phyloP scores from a whole-genome alignment of 208 protist genomes.

The Acanthamoeba culbertsoni region DNA sequence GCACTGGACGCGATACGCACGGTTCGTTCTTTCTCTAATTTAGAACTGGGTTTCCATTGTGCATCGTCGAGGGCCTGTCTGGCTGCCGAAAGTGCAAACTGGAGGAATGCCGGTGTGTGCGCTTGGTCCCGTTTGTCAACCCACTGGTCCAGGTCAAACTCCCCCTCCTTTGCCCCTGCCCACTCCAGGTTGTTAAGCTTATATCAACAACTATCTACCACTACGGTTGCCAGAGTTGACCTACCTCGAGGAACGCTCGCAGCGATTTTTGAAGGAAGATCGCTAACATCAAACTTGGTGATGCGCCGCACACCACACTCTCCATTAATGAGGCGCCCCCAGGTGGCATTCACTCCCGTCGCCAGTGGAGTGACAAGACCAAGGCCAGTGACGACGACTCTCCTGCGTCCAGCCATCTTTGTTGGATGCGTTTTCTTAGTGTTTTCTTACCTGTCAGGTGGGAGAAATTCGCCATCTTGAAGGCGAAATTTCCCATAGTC shows the following conservation, averaged over 20 bases:
- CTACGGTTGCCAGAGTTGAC: not conserved
- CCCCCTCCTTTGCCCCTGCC: not conserved
- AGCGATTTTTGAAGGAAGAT: slow-evolving; percentile 41
- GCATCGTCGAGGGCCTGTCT: slow-evolving; percentile 70
- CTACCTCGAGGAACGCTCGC: not conserved
- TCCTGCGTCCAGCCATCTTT: slow-evolving; percentile 54
- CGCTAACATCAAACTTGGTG: not conserved
- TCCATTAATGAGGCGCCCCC: slow-evolving; percentile 84
- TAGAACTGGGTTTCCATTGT: slow-evolving; percentile 42
- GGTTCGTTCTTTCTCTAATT: slow-evolving; percentile 68
- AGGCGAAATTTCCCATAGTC: too few relatives aligned
- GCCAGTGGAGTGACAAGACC: slow-evolving; percentile 94
- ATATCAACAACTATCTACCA: not conserved
- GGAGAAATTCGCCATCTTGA: not conserved
- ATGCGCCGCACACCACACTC: slow-evolving; percentile 76
- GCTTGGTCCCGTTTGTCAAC: slow-evolving; percentile 25
- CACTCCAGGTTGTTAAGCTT: not conserved
- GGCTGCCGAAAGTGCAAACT: slow-evolving; percentile 76
- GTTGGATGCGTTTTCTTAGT: not conserved
- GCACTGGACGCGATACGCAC: slow-evolving; percentile 45
- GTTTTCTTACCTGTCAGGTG: not conserved
- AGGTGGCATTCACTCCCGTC: slow-evolving; percentile 82
- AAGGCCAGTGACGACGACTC: slow-evolving; percentile 95
- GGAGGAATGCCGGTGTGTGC: slow-evolving; percentile 72
- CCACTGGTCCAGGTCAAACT: slow-evolving; percentile 34